A percentile compares a stretch with the other conserved stretches of the same genome.
phyloP scores from a whole-genome alignment of 2,329 filamentous ascomycete species.

The Fusarium annulatum region DNA sequence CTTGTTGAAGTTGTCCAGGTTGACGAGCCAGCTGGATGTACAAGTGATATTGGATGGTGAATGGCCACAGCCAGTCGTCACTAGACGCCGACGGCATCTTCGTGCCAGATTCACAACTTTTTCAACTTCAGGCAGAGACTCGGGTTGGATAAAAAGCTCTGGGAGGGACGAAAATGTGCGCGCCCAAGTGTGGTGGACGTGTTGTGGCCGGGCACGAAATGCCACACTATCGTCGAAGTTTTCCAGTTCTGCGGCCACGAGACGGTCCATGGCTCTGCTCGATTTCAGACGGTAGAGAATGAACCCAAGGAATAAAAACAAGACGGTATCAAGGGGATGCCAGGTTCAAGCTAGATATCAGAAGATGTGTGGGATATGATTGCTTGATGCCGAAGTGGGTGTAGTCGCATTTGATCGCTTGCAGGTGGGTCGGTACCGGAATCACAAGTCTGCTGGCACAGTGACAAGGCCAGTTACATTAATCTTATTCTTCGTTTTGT shows the following conservation, averaged over 20 bases:
- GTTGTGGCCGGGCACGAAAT: conserved; percentile 78
- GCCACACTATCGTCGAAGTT: conserved; percentile 61
- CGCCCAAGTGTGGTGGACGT: conserved; percentile 94
- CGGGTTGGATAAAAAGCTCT: conserved; percentile 90
- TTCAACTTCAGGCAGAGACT: conserved; percentile 82
- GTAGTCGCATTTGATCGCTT: conserved; percentile 33
- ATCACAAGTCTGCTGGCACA: conserved; percentile 20
- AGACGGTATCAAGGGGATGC: background rate
- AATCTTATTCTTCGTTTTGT: background rate
- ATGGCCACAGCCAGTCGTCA: conserved; percentile 90
- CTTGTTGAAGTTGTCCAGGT: conserved; percentile 84
- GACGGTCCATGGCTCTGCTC: conserved; percentile 51
- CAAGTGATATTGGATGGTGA: conserved; percentile 93
- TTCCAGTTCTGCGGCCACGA: conserved; percentile 49
- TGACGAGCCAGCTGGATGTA: conserved; percentile 93
- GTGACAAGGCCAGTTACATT: background rate
- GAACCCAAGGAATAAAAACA: background rate
- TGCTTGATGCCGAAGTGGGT: conserved; percentile 40
- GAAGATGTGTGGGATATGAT: conserved; percentile 22
- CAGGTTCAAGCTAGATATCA: conserved; percentile 22
- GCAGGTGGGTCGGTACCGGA: conserved; percentile 30
- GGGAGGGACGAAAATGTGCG: conserved; percentile 89
- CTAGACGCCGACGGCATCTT: conserved; percentile 81
- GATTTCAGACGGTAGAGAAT: background rate
- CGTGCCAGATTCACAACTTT: conserved; percentile 85